Percentiles rank a stretch among this genome's conserved stretches.
phyloP scores from a whole-genome alignment of 495 filamentous ascomycete genomes.

The Podospora anserina region DNA sequence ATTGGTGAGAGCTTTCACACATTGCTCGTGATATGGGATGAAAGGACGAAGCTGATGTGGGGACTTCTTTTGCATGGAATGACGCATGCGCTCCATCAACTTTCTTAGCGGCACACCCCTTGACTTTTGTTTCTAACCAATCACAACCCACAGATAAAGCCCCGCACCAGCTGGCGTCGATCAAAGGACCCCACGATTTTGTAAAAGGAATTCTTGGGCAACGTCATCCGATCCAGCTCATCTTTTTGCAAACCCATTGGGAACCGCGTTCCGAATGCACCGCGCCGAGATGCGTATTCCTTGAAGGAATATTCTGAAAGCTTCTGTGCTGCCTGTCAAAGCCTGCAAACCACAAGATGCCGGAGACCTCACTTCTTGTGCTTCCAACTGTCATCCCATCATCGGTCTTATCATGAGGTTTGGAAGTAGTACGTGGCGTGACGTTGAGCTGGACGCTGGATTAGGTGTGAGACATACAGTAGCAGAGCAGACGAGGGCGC shows the following conservation, averaged over 20 bases:
- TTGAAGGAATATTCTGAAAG: neutral
- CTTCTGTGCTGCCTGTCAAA: neutral
- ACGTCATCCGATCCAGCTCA: slow-evolving; percentile 3
- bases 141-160: neutral
- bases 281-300: neutral
- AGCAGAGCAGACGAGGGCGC: neutral
- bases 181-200: slow-evolving; percentile 8
- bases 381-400: slow-evolving; percentile 14
- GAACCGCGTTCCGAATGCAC: neutral
- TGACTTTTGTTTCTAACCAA: neutral
- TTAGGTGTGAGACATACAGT: neutral
- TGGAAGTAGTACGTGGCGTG: neutral
- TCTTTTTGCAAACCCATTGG: neutral
- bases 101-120: neutral
- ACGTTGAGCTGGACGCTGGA: neutral
- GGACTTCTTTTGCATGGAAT: neutral
- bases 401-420: slow-evolving; percentile 3
- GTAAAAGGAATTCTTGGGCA: neutral
- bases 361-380: neutral
- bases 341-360: neutral
- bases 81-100: slow-evolving; percentile 1
- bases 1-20: neutral
- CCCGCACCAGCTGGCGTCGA: neutral
- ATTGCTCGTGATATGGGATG: neutral
- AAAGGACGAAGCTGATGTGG: neutral